Base-by-base conservation (phyloP, 2,329 filamentous ascomycete genomes). In the Sporothrix mexicana region DNA sequence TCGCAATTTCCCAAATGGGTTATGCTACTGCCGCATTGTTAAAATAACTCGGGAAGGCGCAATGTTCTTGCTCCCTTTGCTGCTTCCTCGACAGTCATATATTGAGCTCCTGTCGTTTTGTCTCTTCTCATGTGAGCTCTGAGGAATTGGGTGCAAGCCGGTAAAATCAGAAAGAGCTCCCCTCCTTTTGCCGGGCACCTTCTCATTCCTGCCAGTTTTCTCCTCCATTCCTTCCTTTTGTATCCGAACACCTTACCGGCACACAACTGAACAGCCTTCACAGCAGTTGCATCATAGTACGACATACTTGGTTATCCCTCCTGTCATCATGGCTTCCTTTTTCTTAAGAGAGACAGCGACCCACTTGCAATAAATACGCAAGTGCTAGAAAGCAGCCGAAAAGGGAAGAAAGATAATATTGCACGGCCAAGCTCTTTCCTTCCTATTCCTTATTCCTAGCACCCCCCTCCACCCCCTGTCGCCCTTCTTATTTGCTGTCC, bases 331-430 rank as follows among this genome's bases (percentile, higher is more conserved):
- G 23, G 23, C 64, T 68, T 53, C 64, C 64, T 68, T 49, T n/a
- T 51, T 20, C 23, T 10, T 9, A 30, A 7, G 9, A 47, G 43
- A 30, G 41, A 47, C 12, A 55, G 47, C 23, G 53, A 36, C 53
- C 68, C 55, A 70, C 55, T 45, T 49, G 43, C 25, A 45, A 49
- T 49, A 57, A 69, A 15, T 23, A 69, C 59, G 57, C 36, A 62
- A 51, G 45, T 67, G 43, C 43, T 30, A 49, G 30, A 69, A 13
- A 64, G n/a, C 36, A 17, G 66, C 66, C 57, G 59, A 64, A 66
- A 66, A 53, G 25, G 57, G 53, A 71, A 71, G 45, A 66, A 64
- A 23, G 59, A 71, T 43, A 71, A 66, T 62, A 62, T 62, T 64
- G 69, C 36, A 45, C 47, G 25, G 51, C 66, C 66, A 57, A 25